Evolutionary conservation across 2,329 filamentous ascomycete genomes (phyloP), one percentile per base, ranked within the genome.

Genomic region (Phoma sp.): DNA sequence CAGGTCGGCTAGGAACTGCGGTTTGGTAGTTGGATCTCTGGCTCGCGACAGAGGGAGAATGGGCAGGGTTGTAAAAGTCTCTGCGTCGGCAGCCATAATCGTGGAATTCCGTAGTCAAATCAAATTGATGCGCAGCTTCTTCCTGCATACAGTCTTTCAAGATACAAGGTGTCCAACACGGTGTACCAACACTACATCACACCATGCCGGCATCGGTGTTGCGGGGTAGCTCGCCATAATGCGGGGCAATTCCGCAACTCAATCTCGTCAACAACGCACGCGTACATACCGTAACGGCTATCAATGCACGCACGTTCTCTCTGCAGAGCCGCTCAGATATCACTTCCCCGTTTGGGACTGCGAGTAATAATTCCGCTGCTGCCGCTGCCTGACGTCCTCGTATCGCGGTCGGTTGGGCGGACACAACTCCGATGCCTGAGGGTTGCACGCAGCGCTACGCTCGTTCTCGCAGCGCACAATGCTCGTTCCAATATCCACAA

Each of bases 1-100:
- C 26, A 96, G 81, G 47, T 90, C 81, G 1, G 78, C 74, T 0
- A 96, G 83, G 66, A 96, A 95, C 26, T 77, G 78, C 2, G 89
- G 83, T 75, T 95, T 96, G 0, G 89, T 92, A 5, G 78, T 87
- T 15, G 84, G 81, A 62, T 86, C 77, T 59, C 81, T 78, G 32
- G 91, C 88, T 18, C 84, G 78, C 12, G 88, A 84, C 55, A 96
- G 82, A 71, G 93, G 90, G 29, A 96, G 82, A 46, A 95, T 84
- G 1, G 92, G 92, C 53, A 96, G 87, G 2, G 84, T 82, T 2
- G 84, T 87, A 78, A 96, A 96, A 4, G 50, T 18, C 10, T 53
- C 23, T 12, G 43, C 7, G 18, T 37, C 29, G 17, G 23, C 18
- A 5, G 34, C 29, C 34, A 39, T 51, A 12, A 32, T 28, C n/a